phyloP scores from a whole-genome alignment of 495 filamentous ascomycete genomes.

The Penicillium riverlandense region DNA sequence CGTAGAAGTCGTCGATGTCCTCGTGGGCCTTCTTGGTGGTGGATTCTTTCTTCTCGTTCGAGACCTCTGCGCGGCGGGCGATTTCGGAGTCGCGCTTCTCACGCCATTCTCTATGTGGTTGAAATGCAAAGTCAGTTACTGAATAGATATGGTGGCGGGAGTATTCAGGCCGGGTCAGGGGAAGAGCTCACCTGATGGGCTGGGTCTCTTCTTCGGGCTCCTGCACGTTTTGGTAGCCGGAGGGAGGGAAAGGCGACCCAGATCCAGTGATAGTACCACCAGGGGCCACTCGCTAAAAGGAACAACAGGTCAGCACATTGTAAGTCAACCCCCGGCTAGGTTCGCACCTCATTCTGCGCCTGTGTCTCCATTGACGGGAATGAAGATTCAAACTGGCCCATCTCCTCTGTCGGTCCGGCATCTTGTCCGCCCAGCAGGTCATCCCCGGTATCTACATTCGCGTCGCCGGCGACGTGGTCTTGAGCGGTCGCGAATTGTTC shows the following conservation, averaged over 20 bases:
- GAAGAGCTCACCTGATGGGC: conserved; percentile 56
- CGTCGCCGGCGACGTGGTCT: conserved; percentile 52
- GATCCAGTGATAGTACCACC: conserved; percentile 84
- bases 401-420: conserved; percentile 41
- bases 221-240: conserved; percentile 43
- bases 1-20: conserved; percentile 97
- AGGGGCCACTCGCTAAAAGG: conserved; percentile 60
- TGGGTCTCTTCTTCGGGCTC: conserved; percentile 73
- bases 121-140: conserved; percentile 1
- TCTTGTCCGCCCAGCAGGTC: conserved; percentile 67
- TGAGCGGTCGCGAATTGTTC: conserved; percentile 76
- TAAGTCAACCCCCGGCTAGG: background rate
- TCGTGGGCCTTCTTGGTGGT: conserved; percentile 79
- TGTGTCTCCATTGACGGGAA: conserved; percentile 75
- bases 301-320: conserved; percentile 14
- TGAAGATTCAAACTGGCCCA: conserved; percentile 73
- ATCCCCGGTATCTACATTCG: conserved; percentile 51
- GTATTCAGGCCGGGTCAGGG: background rate
- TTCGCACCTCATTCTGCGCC: conserved; percentile 63
- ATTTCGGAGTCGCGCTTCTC: conserved; percentile 74
- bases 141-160: background rate
- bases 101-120: conserved; percentile 64
- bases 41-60: conserved; percentile 66
- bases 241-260: conserved; percentile 61
- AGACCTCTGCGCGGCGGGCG: conserved; percentile 68